phyloP scores from a whole-genome alignment of 805 yeast genomes.

The Nakazawaea peltata region DNA sequence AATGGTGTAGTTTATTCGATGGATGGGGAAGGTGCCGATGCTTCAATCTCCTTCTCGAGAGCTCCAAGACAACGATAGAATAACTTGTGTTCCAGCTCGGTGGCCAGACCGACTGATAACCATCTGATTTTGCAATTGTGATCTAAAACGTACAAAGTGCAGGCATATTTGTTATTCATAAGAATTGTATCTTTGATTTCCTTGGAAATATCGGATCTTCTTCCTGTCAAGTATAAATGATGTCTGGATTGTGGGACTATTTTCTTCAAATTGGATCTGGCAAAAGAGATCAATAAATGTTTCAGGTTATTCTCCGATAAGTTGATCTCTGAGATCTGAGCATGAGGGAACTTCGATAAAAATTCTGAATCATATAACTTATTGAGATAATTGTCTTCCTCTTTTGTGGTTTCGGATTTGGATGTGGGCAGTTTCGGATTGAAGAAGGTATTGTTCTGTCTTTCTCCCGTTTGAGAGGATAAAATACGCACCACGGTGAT shows the following conservation, averaged over 20 bases:
- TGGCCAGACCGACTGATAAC: slow-evolving; percentile 84
- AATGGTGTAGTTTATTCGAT: no score
- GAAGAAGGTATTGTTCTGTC: slow-evolving; percentile 56
- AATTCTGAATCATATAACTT: slow-evolving; percentile 30
- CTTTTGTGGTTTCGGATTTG: slow-evolving; percentile 29
- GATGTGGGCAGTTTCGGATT: no score
- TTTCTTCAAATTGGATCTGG: slow-evolving; percentile 34
- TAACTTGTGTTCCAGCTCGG: slow-evolving; percentile 51
- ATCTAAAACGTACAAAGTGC: slow-evolving; percentile 78
- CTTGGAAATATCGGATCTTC: slow-evolving; percentile 50
- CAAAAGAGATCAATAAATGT: slow-evolving; percentile 49
- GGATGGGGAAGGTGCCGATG: no score
- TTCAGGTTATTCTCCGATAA: slow-evolving; percentile 70
- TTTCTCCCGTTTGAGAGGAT: slow-evolving; percentile 64
- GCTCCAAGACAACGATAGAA: slow-evolving; percentile 64
- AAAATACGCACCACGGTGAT: slow-evolving; percentile 59
- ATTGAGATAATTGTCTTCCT: slow-evolving; percentile 31
- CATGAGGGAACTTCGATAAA: slow-evolving; percentile 32
- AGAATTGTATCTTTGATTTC: slow-evolving; percentile 49
- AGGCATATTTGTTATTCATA: slow-evolving; percentile 72
- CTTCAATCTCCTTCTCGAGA: slow-evolving; percentile 40
- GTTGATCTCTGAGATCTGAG: slow-evolving; percentile 72
- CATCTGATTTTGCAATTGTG: slow-evolving; percentile 70
- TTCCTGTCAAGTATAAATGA: slow-evolving; percentile 53
- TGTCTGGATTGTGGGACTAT: slow-evolving; percentile 41